Evolutionary conservation across 768 basidiomycete genomes (phyloP), one percentile per base, ranked within the genome.

Genomic region (Kwoniella mangroviensis): DNA sequence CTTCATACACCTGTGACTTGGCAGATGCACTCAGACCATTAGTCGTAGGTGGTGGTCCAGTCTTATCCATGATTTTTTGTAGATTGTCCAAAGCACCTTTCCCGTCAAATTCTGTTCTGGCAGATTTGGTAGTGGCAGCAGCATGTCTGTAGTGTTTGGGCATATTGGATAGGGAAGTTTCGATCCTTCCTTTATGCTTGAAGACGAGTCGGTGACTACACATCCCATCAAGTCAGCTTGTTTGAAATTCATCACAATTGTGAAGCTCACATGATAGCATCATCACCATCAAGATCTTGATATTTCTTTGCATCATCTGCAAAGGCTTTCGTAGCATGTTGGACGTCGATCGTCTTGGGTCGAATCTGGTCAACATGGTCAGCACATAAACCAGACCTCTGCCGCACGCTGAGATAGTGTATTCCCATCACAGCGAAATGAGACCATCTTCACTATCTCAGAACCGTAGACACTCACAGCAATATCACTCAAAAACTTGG

Each of bases 401-500:
- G 6, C 34, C 9, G 34, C 9, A 7, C 34, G 34, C 9, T 34
- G 34, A 34, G 9, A 34, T 34, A 34, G 34, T 34, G 34, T 34
- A 7, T 34, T 6, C 34, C 34, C 6, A 34, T 34, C 34, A 34
- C 34, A 34, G 34, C 34, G 34, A 34, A 6, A 1, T 34, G 34
- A 34, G 34, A 34, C 34, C 34, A 34, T 34, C 34, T 34, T 5
- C 34, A 34, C 34, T 34, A 17, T 3, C 12, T 57, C 15, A 19
- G 56, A 2, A 19, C 6, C 19, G 21, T 34, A 40, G 34, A 57
- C 24, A 77, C 78, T 71, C 60, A 81, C 79, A 43, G 79, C 78
- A 4, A 79, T 63, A 64, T 82, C 79, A 3, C 70, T 74, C 61
- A 82, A 65, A 57, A 77, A 81, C 41, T 79, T 76, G 1, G 80